Evolutionary conservation across 23 red algal genomes (phyloP).

Genomic region (Pyropia haitanensis): DNA sequence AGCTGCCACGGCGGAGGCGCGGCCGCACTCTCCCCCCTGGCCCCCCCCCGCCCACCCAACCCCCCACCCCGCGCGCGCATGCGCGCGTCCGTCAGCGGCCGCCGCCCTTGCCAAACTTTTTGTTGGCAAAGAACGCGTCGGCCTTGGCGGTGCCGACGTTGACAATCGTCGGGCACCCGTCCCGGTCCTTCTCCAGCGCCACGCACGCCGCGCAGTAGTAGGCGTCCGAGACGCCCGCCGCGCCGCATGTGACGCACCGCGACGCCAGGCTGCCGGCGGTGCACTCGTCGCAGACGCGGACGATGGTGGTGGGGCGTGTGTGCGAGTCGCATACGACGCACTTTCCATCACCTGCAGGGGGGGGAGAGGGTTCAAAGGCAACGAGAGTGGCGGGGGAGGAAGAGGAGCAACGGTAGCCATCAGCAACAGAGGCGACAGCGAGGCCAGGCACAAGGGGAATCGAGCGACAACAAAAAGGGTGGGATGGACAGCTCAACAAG

Average conservation of each 20-base stretch:
- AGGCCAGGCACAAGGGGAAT: too few species aligned
- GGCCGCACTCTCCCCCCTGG: too few species aligned
- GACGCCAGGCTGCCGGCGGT: conserved; percentile 63
- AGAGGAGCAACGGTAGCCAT: too few species aligned
- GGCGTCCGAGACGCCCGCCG: conserved; percentile 69
- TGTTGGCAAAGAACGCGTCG: conserved; percentile 76
- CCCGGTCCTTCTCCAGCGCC: conserved; percentile 74
- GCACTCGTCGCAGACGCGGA: conserved; percentile 85
- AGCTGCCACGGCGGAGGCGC: too few species aligned
- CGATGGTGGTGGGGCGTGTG: conserved; percentile 52
- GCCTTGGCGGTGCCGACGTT: conserved; percentile 86
- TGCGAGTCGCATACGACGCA: conserved; percentile 82
- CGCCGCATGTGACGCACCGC: conserved; percentile 80
- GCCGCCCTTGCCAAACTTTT: conserved; percentile 64
- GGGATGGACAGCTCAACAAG: too few species aligned
- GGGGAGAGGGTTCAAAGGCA: too few species aligned
- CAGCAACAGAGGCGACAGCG: too few species aligned
- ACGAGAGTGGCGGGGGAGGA: too few species aligned
- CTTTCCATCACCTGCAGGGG: conserved; percentile 51
- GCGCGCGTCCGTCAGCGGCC: too few species aligned
- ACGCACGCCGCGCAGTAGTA: conserved; percentile 80
- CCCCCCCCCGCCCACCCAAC: too few species aligned
- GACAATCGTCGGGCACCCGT: conserved; percentile 88
- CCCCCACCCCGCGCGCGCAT: too few species aligned
- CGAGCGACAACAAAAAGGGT: too few species aligned